Evolutionary conservation across 768 basidiomycete genomes (phyloP), one percentile per base, ranked within the genome.

Genomic region (Tylopilus cervinicoccineus): DNA sequence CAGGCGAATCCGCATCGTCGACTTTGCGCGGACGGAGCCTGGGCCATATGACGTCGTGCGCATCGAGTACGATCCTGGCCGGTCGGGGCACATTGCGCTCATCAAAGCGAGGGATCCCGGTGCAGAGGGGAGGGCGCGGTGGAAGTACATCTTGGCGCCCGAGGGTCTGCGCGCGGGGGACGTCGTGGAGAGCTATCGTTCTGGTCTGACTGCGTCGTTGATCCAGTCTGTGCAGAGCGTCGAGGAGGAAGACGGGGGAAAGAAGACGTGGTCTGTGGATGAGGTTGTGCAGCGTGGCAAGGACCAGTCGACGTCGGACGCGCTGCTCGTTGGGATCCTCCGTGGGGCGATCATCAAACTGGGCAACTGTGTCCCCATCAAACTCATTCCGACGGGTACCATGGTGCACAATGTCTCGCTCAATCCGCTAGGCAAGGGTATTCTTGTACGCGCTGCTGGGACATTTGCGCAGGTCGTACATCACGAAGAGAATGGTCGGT

Each of bases 11-110:
- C 84, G 96, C 26, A 75, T 82, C 32, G 70, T 99, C 45, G 96
- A 99, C 68, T 98, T 95, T 61, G 70, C 74, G 66, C 79, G 96
- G 45, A 69, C 71, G n/a, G 83, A 84, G 50, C 74, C 80, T 1
- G 95, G 95, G 9, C 71, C 84, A 29, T 88, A 90, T 60, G 89
- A 94, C 56, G 93, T 98, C 38, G 78, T 94, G 4, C 80, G 96
- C 39, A 90, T 99, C 56, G 96, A 98, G 71, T 99, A 95, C 62
- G 96, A 98, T 72, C 96, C 96, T 0, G 88, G 88, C 5, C 78
- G 96, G 37, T 88, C 85, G 29, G 92, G 90, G 7, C 96, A 99
- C 66, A 95, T 99, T 61, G 95, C 96, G 2, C 78, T 99, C 51
- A 63, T 97, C 61, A 76, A 76, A 62, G 84, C 80, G 61, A 74